Evolutionary conservation across 2,329 filamentous ascomycete genomes (phyloP), one percentile per base, ranked within the genome.

Genomic region (Pseudogymnoascus destructans): DNA sequence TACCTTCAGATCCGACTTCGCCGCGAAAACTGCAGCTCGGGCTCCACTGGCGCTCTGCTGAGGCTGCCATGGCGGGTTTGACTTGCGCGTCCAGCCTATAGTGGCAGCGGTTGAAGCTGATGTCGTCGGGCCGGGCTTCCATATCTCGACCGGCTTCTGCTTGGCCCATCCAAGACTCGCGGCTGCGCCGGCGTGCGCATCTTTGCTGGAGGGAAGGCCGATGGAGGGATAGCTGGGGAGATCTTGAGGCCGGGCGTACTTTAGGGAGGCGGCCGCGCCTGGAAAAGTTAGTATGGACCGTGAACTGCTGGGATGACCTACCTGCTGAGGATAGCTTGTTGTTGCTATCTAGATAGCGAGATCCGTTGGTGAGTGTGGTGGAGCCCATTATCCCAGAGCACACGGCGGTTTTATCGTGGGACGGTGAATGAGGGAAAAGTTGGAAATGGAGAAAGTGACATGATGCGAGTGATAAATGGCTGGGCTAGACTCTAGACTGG

Each of bases 151-250:
- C 2, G 80, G 70, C 67, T 81, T 87, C 64, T 81, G 81, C 66
- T 81, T 87, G 55, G 81, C 77, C 75, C 88, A 87, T 56, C 88
- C 88, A 49, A 92, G 74, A 57, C 79, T 80, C 38, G 87, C 87
- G 58, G 89, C 89, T 58, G 86, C 82, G 63, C 85, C 80, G 61
- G 87, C 88, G 59, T 87, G 88, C 57, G 76, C 72, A 40, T 71
- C 73, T 52, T 75, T 71, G n/a, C 15, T 36, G 2, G 32, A 32
- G 4, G 54, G 54, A 40, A 89, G 75, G 35, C 87, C 85, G 59
- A 77, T 70, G 8, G 85, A 83, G 10, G 88, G 87, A 66, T 79
- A 92, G 66, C 85, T 87, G 35, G 88, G 88, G 19, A 93, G 78
- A 64, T 87, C 83, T 66, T 82, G 77, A 42, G 86, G 80, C 66